phyloP scores from a whole-genome alignment of 1,139 yeast genomes.

The Saccharomyces hybrid region DNA sequence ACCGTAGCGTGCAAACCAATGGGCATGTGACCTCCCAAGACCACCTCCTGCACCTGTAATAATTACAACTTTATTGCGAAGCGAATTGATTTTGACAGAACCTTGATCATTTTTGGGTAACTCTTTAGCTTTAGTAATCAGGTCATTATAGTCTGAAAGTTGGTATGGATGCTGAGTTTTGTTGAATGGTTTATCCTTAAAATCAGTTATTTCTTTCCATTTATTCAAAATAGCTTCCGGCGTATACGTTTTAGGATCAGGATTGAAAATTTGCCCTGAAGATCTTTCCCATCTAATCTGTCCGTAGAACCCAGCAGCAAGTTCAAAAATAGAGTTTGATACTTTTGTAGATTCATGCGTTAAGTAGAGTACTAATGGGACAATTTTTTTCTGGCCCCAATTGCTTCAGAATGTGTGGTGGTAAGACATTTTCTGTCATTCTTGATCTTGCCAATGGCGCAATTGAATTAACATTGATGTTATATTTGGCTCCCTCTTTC shows the following conservation, averaged over 20 bases:
- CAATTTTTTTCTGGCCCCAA: constrained; percentile 83
- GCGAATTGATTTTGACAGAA: constrained; percentile 44
- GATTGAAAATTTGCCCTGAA: constrained; percentile 75
- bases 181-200: constrained; percentile 48
- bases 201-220: constrained; percentile 58
- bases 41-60: constrained; percentile 97
- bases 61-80: constrained; percentile 79
- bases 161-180: constrained; percentile 59
- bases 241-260: constrained; percentile 59
- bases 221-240: constrained; percentile 77
- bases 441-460: constrained; percentile 94
- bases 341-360: constrained; percentile 53
- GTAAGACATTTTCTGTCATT: constrained; percentile 88
- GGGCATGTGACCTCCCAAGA: constrained; percentile 85
- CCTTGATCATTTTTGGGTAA: constrained; percentile 49
- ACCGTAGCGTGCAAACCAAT: constrained; percentile 78
- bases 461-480: constrained; percentile 77
- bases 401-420: constrained; percentile 73
- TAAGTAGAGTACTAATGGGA: constrained; percentile 79
- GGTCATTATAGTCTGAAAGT: constrained; percentile 52
- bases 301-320: constrained; percentile 89
- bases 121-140: constrained; percentile 45
- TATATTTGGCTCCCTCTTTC: constrained; percentile 82
- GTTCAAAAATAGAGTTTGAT: constrained; percentile 76
- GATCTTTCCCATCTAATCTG: constrained; percentile 95